These are phyloP conservation scores for Trichosporon sp. DNA, from an alignment of 1,284 basidiomycete genomes.

Conservation along the genomic window DNA sequence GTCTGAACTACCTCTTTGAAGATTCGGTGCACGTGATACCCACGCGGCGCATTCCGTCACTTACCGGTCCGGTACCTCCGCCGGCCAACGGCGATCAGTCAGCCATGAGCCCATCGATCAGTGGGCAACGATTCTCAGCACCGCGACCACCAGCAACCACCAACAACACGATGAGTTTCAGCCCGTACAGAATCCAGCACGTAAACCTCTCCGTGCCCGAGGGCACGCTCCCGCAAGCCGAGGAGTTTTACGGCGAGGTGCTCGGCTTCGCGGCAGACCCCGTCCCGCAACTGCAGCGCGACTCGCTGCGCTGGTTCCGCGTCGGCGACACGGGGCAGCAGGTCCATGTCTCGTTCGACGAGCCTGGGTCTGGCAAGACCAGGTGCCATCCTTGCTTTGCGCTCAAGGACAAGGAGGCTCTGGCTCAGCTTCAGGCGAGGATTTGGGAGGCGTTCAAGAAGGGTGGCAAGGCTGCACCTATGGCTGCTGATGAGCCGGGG, in stretches of 20 bases:
- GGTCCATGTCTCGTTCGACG: constrained; percentile 37
- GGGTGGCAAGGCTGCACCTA: constrained; percentile 24
- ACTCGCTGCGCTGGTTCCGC: constrained; percentile 33
- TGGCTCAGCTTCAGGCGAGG: constrained; percentile 33
- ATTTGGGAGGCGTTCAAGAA: constrained; percentile 31
- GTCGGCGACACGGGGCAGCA: constrained; percentile 38
- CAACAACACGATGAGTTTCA: neutral
- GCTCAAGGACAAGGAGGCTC: constrained; percentile 25
- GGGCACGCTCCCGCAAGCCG: constrained; percentile 37
- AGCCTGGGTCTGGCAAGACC: constrained; percentile 16
- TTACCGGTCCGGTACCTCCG: neutral
- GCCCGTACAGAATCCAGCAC: constrained; percentile 31
- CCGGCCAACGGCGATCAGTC: no score
- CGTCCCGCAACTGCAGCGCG: constrained; percentile 36
- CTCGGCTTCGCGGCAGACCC: constrained; percentile 37
- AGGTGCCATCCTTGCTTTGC: constrained; percentile 43
- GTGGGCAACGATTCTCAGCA: neutral
- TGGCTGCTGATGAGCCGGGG: constrained; percentile 38
- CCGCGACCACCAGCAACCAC: neutral
- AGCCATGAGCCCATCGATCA: no score
- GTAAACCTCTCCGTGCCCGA: constrained; percentile 42
- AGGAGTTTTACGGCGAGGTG: constrained; percentile 42
- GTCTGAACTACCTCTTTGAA: no score
- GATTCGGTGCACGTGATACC: neutral
- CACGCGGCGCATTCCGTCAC: neutral